phyloP scores from a whole-genome alignment of 306 rosid species.

The Malus sylvestris region DNA sequence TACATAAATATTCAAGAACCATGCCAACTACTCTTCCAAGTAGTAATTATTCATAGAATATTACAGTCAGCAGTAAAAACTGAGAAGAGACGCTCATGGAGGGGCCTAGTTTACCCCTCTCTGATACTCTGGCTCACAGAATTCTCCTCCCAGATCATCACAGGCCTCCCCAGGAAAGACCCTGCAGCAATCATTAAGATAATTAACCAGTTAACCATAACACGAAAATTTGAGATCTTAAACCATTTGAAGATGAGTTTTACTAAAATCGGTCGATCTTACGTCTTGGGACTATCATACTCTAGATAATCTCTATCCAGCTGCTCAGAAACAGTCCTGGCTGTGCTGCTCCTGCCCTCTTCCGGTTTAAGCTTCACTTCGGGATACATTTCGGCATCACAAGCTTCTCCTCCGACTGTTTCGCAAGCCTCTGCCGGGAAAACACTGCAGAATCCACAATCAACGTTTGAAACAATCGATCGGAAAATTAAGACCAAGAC shows the following conservation, averaged over 20 bases:
- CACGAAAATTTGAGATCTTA: neutral
- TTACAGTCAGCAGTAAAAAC: neutral
- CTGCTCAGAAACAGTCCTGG: conserved; percentile 12
- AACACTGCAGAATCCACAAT: conserved; percentile 15
- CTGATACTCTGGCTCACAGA: conserved; percentile 75
- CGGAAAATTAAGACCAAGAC: neutral
- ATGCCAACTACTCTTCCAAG: neutral
- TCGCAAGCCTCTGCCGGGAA: conserved; percentile 49
- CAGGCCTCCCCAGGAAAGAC: conserved; percentile 83
- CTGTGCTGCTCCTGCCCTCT: neutral
- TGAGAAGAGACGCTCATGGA: neutral
- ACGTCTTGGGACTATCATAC: conserved; percentile 40
- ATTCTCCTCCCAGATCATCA: conserved; percentile 91
- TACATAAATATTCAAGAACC: neutral
- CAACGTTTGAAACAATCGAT: neutral
- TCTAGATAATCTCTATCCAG: conserved; percentile 33
- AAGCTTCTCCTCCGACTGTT: conserved; percentile 43
- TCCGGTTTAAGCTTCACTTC: conserved; percentile 34
- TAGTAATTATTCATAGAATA: neutral
- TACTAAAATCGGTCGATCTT: conserved; percentile 1
- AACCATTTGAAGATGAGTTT: neutral
- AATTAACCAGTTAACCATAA: neutral
- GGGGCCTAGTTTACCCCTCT: conserved; percentile 45
- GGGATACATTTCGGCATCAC: conserved; percentile 41
- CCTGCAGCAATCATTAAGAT: conserved; percentile 28